Conservation (phyloP, 2,329 filamentous ascomycete species). For the Colletotrichum somersetense region DNA sequence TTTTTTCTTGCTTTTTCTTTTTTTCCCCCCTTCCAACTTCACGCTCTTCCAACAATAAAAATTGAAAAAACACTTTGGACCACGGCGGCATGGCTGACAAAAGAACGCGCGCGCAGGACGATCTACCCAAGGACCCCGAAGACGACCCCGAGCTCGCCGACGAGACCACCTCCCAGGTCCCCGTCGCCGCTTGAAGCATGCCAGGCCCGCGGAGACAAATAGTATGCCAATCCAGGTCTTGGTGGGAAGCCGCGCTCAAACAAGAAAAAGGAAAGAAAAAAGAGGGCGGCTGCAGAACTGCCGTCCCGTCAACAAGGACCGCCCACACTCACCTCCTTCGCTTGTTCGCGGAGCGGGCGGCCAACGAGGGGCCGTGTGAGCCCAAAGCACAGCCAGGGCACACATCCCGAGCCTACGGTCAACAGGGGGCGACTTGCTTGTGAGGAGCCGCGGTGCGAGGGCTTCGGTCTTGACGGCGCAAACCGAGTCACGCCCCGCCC, state of each 20-base stretch:
- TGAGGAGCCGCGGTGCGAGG: neutral
- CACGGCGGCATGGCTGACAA: neutral
- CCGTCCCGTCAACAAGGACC: neutral
- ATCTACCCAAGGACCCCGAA: constrained; percentile 56
- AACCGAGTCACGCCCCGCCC: constrained; percentile 5
- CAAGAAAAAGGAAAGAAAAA: no score
- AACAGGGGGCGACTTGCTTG: neutral
- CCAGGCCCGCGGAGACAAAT: neutral
- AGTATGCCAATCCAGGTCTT: neutral
- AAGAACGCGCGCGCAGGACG: constrained; percentile 51
- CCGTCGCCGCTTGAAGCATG: constrained; percentile 55
- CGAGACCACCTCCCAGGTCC: constrained; percentile 52
- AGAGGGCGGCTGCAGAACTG: neutral
- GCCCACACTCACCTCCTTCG: neutral
- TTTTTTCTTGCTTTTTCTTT: no score
- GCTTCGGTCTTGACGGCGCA: constrained; percentile 7
- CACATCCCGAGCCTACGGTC: neutral
- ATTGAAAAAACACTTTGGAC: neutral
- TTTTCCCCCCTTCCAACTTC: no score
- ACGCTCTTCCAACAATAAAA: no score
- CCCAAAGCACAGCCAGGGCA: no score
- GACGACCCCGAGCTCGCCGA: constrained; percentile 49
- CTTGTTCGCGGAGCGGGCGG: neutral
- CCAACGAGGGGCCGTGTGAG: neutral
- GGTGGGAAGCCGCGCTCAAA: neutral